Base-by-base conservation (phyloP, 2,329 filamentous ascomycete genomes). In the Alternaria rosae region DNA sequence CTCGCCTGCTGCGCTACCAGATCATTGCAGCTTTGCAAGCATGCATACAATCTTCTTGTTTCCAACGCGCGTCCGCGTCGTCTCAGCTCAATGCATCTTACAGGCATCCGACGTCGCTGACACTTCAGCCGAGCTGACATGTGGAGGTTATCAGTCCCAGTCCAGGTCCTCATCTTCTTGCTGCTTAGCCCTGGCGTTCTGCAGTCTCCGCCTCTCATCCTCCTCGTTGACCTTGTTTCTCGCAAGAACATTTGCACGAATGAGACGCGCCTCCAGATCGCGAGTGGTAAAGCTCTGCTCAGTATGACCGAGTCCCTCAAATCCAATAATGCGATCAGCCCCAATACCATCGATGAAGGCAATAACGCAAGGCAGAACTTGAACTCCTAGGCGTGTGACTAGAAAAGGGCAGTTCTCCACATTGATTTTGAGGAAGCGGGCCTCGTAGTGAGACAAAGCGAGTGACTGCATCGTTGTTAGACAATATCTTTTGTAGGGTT, bases 361-460 rank as follows among this genome's bases (percentile, higher is more conserved):
- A 53, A 88, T 81, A 17, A 88, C 84, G 69, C 86, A 88, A 5
- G 86, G 86, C 43, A 88, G 75, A 3, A 88, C 85, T 68, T 87
- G 82, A 17, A 88, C 79, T 38, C 85, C 85, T 28, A 88, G 75
- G 69, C 85, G 87, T 4, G 85, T 84, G 25, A 88, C 85, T 54
- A 88, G 75, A 62, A 88, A 88, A 2, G 86, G 85, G 6, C 85
- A 85, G 61, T 88, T 87, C 57, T 87, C 85, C 32, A 88, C 86
- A 64, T 86, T 85, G 71, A 88, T 87, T 62, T 82, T 83, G 17
- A 88, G 75, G 57, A 88, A 85, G 17, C 86, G 79, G 3, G 86
- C 87, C 68, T 88, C 86, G 64, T 86, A 86, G 70, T 88, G 86
- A 61, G 85, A 85, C 17, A 81, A 81, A 1, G 86, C 85, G 42